Percentiles rank a stretch among this genome's conserved stretches.
phyloP scores from a whole-genome alignment of 1,284 basidiomycete genomes.

The Moesziomyces parantarcticus region DNA sequence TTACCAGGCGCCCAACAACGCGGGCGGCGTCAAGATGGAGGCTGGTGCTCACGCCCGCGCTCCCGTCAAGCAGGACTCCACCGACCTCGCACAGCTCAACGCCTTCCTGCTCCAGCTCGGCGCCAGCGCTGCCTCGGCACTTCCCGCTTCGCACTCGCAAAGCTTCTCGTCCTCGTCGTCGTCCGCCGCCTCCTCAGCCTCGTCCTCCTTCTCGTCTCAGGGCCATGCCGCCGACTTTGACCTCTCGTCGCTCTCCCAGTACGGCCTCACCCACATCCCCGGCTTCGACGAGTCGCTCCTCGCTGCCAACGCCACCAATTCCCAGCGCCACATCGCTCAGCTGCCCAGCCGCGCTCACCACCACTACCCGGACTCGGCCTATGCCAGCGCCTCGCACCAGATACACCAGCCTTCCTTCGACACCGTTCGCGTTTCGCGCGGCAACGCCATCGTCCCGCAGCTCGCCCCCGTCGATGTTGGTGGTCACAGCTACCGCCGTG shows the following conservation, averaged over 20 bases:
- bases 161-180: constrained; percentile 30
- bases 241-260: constrained; percentile 50
- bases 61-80: constrained; percentile 70
- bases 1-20: constrained; percentile 20
- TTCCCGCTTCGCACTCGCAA: constrained; percentile 32
- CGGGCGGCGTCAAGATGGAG: constrained; percentile 20
- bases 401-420: constrained; percentile 50
- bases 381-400: constrained; percentile 20
- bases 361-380: constrained; percentile 27
- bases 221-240: constrained; percentile 48
- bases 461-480: constrained; percentile 53
- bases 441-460: constrained; percentile 52
- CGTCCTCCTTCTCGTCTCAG: constrained; percentile 38
- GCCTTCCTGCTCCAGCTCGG: constrained; percentile 66
- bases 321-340: constrained; percentile 50
- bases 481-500: constrained; percentile 55
- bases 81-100: constrained; percentile 66
- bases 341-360: constrained; percentile 45
- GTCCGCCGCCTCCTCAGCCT: constrained; percentile 7
- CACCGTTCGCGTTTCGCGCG: constrained; percentile 45
- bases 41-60: constrained; percentile 5
- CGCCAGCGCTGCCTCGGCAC: constrained; percentile 55
- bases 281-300: constrained; percentile 59
- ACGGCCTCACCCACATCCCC: constrained; percentile 58
- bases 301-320: constrained; percentile 3